Conservation (phyloP, 2,329 filamentous ascomycete species). For the Penicillium digitatum region DNA sequence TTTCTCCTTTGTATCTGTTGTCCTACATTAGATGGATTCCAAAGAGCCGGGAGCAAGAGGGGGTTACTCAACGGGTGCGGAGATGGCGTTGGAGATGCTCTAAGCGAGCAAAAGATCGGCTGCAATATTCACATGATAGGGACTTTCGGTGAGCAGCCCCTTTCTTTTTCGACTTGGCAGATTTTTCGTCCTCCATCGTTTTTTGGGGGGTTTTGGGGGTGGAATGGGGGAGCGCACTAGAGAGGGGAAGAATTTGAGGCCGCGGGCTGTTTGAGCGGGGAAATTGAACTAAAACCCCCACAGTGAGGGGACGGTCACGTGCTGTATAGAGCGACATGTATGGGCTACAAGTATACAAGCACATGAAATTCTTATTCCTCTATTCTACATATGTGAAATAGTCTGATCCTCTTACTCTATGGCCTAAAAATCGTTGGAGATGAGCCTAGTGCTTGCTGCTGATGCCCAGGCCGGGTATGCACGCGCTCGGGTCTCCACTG, state of each 20-base stretch:
- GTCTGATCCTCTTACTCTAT: background rate
- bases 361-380: background rate
- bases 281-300: constrained; percentile 27
- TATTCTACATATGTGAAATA: background rate
- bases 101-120: constrained; percentile 46
- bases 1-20: constrained; percentile 48
- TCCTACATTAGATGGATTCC: constrained; percentile 22
- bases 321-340: background rate
- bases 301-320: constrained; percentile 26
- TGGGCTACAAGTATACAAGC: background rate
- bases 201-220: constrained; percentile 17
- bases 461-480: constrained; percentile 1
- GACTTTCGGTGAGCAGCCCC: constrained; percentile 43
- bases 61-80: constrained; percentile 48
- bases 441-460: background rate
- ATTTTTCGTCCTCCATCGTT: constrained; percentile 41
- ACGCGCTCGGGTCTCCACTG: constrained; percentile 7
- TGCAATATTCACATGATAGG: constrained; percentile 48
- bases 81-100: constrained; percentile 52
- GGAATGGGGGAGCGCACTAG: constrained; percentile 19
- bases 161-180: constrained; percentile 42
- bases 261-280: constrained; percentile 30
- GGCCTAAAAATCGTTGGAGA: background rate
- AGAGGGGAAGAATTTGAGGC: constrained; percentile 28
- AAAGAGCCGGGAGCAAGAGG: constrained; percentile 11